Evolutionary conservation across 495 filamentous ascomycete genomes (phyloP), one percentile per base, ranked within the genome.

Genomic region (Evansstolkia leycettana): DNA sequence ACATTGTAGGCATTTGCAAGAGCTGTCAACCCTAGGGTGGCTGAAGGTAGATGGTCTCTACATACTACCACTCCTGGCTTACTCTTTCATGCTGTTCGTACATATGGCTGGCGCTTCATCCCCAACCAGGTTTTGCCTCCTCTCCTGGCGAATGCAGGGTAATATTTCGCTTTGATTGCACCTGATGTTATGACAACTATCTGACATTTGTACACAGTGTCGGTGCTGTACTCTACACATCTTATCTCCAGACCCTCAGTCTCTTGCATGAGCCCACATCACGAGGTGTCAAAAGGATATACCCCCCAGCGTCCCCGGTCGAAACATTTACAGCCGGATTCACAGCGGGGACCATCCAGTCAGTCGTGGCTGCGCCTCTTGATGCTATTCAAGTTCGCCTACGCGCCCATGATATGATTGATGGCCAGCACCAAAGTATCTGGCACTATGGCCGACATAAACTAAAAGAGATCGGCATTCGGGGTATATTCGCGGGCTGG

Each of bases 71-170:
- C 85, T 0, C 83, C 84, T 0, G 82, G 80, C 1, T 60, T 94
- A 16, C 65, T 94, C 12, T 64, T 77, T 13, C 83, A 90, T 48
- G 87, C 86, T 4, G 69, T 94, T 23, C 70, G 69, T 35, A 72
- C 75, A 35, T 69, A 90, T 39, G 87, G 87, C 27, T 94, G 87
- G 87, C 65, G 70, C 17, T 84, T 93, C 41, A 75, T 94, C 32
- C 87, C 86, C 1, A 79, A 89, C 41, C 85, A 94, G 59, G 75
- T 93, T 14, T 66, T 94, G 13, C 87, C 87, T 33, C 87, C 86
- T 31, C 59, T 94, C 19, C 55, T 93, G 24, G 87, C 86, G 23
- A 94, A 94, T 56, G 76, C 84, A 12, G 64, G 60, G 72, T 76
- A 48, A 39, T 2, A 8, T 5, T 31, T 6, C 17, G 7, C 5